A percentile compares a stretch with the other conserved stretches of the same genome.
Evolutionary conservation across 1,139 yeast genomes (phyloP).

Genomic region (Geotrichum histeridarum): DNA sequence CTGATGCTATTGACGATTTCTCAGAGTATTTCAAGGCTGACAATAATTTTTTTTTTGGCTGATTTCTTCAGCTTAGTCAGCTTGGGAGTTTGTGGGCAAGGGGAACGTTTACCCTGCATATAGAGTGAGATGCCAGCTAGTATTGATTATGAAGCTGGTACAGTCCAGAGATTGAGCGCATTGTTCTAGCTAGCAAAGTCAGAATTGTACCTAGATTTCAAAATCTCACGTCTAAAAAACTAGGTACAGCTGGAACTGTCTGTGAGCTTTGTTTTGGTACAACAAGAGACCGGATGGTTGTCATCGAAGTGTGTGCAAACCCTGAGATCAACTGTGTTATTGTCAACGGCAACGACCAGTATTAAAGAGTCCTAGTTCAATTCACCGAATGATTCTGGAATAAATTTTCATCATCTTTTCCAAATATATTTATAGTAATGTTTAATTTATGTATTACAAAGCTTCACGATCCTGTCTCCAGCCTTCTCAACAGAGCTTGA

Average conservation of each 20-base stretch:
- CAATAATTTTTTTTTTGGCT: background rate
- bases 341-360: constrained; percentile 78
- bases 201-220: constrained; percentile 96
- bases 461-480: no score
- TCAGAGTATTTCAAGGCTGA: background rate
- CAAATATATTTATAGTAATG: background rate
- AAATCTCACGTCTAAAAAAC: constrained; percentile 73
- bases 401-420: no score
- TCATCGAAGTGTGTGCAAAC: constrained; percentile 68
- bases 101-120: background rate
- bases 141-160: no score
- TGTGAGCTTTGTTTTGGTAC: constrained; percentile 93
- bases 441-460: background rate
- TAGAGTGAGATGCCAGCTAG: no score
- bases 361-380: constrained; percentile 21
- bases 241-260: constrained; percentile 82
- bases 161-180: constrained; percentile 83
- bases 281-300: constrained; percentile 91
- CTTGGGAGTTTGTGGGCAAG: constrained; percentile 2
- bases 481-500: no score
- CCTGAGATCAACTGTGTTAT: constrained; percentile 78
- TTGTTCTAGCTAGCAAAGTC: constrained; percentile 96
- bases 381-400: no score
- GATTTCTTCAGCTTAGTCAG: constrained; percentile 1
- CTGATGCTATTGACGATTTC: background rate